Evolutionary conservation across 1,284 basidiomycete genomes (phyloP).

Genomic region (Pseudozyma tsukubaensis): DNA sequence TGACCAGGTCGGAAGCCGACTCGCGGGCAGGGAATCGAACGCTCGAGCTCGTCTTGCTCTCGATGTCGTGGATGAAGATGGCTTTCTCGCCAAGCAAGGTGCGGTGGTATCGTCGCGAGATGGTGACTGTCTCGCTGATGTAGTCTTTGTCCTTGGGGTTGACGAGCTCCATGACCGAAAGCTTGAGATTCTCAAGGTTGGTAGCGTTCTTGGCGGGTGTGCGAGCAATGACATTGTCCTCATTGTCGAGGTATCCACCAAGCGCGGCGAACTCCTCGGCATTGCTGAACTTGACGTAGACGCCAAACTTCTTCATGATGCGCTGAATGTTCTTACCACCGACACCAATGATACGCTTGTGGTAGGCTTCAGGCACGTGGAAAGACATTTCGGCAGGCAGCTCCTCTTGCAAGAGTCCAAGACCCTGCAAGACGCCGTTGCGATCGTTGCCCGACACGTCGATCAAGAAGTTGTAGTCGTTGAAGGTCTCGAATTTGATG

Average conservation of each 20-base stretch:
- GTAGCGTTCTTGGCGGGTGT: constrained; percentile 97
- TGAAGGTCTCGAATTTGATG: constrained; percentile 99
- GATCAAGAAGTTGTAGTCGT: constrained; percentile 98
- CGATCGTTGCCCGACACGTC: constrained; percentile 74
- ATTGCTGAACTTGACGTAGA: constrained; percentile 99
- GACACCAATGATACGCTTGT: constrained; percentile 99
- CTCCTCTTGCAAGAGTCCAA: constrained; percentile 92
- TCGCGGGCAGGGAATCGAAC: constrained; percentile 97
- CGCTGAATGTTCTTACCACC: constrained; percentile 98
- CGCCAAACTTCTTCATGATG: constrained; percentile 99
- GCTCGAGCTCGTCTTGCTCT: constrained; percentile 92
- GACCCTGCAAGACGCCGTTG: constrained; percentile 82
- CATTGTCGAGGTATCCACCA: constrained; percentile 95
- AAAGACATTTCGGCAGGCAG: constrained; percentile 98
- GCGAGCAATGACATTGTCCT: constrained; percentile 96
- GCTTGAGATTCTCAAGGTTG: constrained; percentile 94
- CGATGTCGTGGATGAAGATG: constrained; percentile 96
- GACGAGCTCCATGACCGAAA: constrained; percentile 96
- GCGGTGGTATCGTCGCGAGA: constrained; percentile 93
- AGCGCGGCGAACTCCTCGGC: constrained; percentile 95
- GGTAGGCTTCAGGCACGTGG: constrained; percentile 97
- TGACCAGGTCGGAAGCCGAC: constrained; percentile 87
- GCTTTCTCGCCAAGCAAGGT: constrained; percentile 94
- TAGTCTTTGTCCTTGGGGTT: constrained; percentile 99
- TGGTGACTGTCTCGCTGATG: constrained; percentile 89